Base-by-base conservation (phyloP, 306 rosid genomes). In the Canavalia gladiata region DNA sequence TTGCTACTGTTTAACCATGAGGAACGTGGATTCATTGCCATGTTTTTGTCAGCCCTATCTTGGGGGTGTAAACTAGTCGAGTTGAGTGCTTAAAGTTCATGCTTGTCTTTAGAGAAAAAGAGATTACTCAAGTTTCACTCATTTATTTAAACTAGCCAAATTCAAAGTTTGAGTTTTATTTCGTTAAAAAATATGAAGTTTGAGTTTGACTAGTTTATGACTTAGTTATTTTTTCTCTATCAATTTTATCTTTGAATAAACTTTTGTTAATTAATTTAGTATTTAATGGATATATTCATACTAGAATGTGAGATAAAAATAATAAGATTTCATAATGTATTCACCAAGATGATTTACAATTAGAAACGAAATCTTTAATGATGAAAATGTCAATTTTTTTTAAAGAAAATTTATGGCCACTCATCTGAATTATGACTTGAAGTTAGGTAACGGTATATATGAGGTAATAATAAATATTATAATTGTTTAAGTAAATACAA, bases 11-110 rank as follows among this genome's bases (percentile, higher is more conserved):
- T 78, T 57, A 45, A 55, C 29, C 25, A 37, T 41, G 54, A 37
- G 29, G 63, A 49, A 10, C 4, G 13, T 34, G n/a, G 62, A 42
- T 49, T 35, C 52, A 50, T 78, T 73, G 68, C 60, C 76, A 43
- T 72, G 47, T 54, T 77, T 41, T 73, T 54, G 51, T 2, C 25
- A 18, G 25, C 25, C 25, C 25, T 18, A 18, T 18, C 25, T 18
- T 18, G 25, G 25, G 42, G 28, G 58, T 52, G 55, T 50, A 50
- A 50, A 52, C 7, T 13, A n/a, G 58, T n/a, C 3, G 7, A 13
- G 29, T 6, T 52, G 3, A 52, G 30, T n/a, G n/a, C 4, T 52
- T 52, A 4, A 52, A 3, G 30, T 52, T 50, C 25, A 50, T 2
- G 55, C 12, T 50, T 50, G 55, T 1, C 18, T 12, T 50, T 1